Evolutionary conservation across 2,329 filamentous ascomycete genomes (phyloP).

Genomic region (Sarocladium kiliense): DNA sequence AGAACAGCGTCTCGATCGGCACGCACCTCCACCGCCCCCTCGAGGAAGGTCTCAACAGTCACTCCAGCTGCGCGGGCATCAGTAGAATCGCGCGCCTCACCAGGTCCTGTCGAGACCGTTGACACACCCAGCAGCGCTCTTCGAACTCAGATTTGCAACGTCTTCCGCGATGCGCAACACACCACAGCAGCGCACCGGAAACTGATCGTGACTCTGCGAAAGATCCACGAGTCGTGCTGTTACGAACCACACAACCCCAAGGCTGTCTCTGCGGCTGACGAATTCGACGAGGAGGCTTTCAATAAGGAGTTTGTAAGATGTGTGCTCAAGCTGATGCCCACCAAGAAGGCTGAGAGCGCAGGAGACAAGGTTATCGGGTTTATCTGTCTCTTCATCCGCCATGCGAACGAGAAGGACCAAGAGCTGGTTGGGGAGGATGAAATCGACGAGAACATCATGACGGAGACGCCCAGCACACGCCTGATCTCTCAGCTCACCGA

Average conservation of each 20-base stretch:
- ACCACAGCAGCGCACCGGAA: conserved; percentile 89
- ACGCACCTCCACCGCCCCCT: conserved; percentile 36
- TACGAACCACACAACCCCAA: conserved; percentile 54
- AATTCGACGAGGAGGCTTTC: conserved; percentile 82
- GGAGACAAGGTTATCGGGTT: conserved; percentile 85
- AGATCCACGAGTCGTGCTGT: conserved; percentile 82
- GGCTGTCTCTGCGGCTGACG: conserved; percentile 46
- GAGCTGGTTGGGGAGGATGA: conserved; percentile 58
- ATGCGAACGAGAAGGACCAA: conserved; percentile 65
- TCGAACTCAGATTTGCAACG: conserved; percentile 65
- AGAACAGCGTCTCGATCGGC: conserved; percentile 41
- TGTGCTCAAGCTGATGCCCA: conserved; percentile 71
- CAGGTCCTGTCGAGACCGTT: conserved; percentile 66
- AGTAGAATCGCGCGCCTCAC: conserved; percentile 41
- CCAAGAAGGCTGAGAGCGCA: conserved; percentile 87
- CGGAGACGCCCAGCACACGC: conserved; percentile 78
- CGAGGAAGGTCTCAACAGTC: conserved; percentile 33
- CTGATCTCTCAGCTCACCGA: conserved; percentile 71
- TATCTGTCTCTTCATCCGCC: conserved; percentile 76
- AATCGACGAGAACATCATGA: conserved; percentile 64
- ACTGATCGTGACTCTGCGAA: conserved; percentile 78
- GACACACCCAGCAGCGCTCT: conserved; percentile 68
- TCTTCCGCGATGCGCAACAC: conserved; percentile 79
- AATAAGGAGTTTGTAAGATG: conserved; percentile 82
- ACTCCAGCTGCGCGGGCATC: conserved; percentile 33